Base-by-base conservation (phyloP, 2,329 filamentous ascomycete species). In the Neurospora crassa region DNA sequence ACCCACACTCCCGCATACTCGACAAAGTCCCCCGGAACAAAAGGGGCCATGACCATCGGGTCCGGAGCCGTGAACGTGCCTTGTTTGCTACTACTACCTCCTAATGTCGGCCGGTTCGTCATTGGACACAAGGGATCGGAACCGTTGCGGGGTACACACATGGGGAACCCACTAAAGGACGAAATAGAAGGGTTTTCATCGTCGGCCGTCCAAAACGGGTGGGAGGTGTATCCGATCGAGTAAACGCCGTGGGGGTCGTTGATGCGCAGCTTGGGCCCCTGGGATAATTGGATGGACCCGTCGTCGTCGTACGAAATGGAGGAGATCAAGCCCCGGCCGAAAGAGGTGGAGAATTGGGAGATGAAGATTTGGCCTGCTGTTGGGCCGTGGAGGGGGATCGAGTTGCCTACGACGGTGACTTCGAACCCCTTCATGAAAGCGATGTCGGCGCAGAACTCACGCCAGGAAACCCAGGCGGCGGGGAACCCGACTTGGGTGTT, bases 401-500 rank as follows among this genome's bases (percentile, higher is more conserved):
- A 37, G 34, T 37, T 37, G 34, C 34, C 34, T 37, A 81, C 80
- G 42, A 81, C 80, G 41, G 79, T 76, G 40, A 79, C 79, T 72
- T 82, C 80, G 37, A 78, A 81, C 4, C 80, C 80, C 14, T 78
- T 10, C 70, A 80, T 69, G 3, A 71, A 78, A 3, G 77, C 74
- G 14, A 76, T 75, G 69, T 79, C 78, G 6, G 74, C 76, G 8
- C 78, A 78, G 43, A 82, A 81, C 18, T 81, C 78, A 71, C 78
- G 81, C 77, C 78, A 86, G 0, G 83, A 82, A 37, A 84, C 79
- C 73, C 80, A 84, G 14, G 81, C 80, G 3, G 81, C 82, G 0
- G 84, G 84, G 53, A 86, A 85, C 68, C 84, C 81, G 3, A 85
- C 83, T 10, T 85, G 80, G 34, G 86, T 73, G 72, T 86, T 86